Evolutionary conservation across 352 stramenopile genomes (phyloP), one percentile per base, ranked within the genome.

Genomic region (Pythium guiyangense): DNA sequence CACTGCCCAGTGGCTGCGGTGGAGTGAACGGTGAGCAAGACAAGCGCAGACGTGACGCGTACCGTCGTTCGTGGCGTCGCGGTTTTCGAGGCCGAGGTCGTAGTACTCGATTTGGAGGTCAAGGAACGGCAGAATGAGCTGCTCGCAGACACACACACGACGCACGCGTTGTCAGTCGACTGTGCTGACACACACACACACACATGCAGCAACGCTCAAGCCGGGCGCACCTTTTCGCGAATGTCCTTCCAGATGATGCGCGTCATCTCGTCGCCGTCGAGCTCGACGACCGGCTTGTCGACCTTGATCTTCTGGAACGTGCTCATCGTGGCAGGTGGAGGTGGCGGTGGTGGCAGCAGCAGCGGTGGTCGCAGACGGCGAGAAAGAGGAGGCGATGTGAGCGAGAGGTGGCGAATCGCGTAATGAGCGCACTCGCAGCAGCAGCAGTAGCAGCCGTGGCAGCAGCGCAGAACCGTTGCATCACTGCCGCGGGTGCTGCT

Each of bases 201-300:
- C 20, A 6, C 44, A 27, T 22, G 26, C 58, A 6, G 17, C n/a
- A 12, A 15, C 39, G 26, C 20, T 4, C 20, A 42, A 29, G n/a
- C 2, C 9, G 22, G 39, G 35, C 49, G n/a, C 39, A 75, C 67
- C 64, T 83, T 86, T 48, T 86, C 64, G 22, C 67, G 66, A 48
- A 90, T 83, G 44, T 84, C 60, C 61, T 82, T 67, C 75, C 73
- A 87, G 57, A 87, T 88, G 51, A 88, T 72, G 60, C 84, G 79
- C 39, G 82, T 94, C 84, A 96, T 96, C 63, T 94, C 86, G 56
- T 96, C 86, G 20, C 84, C 83, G 54, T 94, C 83, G 39, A 94
- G 75, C 54, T 94, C 84, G n/a, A 94, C 83, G 40, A 94, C 70
- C 6, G 81, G 82, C 49, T 94, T 94, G 29, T 73, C 60, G 17